Conservation (phyloP, 192 early-diverging fungal genomes). For the Umbelopsis vinacea region DNA sequence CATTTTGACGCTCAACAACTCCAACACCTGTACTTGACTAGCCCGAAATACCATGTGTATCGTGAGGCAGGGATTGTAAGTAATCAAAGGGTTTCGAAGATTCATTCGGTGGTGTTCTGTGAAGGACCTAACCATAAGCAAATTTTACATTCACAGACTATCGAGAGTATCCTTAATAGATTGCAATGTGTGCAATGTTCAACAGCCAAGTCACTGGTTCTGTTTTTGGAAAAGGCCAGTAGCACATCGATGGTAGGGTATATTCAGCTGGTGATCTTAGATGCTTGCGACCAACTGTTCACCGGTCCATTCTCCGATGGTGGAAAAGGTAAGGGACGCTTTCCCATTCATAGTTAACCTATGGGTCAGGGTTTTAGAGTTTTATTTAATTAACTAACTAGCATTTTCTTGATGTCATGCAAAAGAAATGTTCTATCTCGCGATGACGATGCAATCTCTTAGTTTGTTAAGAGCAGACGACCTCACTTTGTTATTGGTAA, state of each 20-base stretch:
- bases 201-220: not conserved
- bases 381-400: not conserved
- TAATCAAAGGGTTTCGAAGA: no score
- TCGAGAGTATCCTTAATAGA: not conserved
- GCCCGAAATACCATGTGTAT: not conserved
- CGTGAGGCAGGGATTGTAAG: conserved; percentile 7
- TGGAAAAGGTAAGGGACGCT: conserved; percentile 4
- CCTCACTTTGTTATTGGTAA: conserved; percentile 15
- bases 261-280: not conserved
- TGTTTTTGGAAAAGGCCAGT: conserved; percentile 5
- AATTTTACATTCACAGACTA: not conserved
- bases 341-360: not conserved
- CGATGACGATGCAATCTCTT: conserved; percentile 10
- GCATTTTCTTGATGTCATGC: not conserved
- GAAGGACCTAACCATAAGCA: no score
- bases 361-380: not conserved
- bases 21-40: not conserved
- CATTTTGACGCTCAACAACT: conserved; percentile 7
- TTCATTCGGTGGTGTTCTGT: no score
- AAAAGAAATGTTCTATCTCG: not conserved
- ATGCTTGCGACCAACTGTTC: not conserved
- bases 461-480: conserved; percentile 9
- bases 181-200: conserved; percentile 13
- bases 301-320: not conserved
- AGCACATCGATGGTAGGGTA: not conserved